Percentiles rank a stretch among this genome's conserved stretches.
Evolutionary conservation across 345 rosid genomes (phyloP).

Genomic region (Euphorbia tirucalli): DNA sequence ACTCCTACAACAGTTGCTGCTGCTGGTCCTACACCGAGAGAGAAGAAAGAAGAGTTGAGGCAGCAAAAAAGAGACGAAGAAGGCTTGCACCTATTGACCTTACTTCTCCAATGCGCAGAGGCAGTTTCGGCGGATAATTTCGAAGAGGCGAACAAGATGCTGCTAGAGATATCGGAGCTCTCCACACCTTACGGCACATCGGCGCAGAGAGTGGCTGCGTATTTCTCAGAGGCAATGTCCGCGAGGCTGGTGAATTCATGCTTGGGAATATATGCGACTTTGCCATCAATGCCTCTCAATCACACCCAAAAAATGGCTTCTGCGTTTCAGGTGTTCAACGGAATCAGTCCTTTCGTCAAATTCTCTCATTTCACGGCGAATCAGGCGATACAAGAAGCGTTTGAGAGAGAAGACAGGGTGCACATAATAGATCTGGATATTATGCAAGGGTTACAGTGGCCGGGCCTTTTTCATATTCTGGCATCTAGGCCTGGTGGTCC

Average conservation of each 20-base stretch:
- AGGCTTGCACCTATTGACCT: constrained; percentile 85
- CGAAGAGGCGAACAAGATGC: constrained; percentile 88
- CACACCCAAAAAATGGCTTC: constrained; percentile 78
- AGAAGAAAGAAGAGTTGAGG: constrained; percentile 67
- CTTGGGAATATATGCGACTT: constrained; percentile 70
- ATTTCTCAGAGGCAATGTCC: constrained; percentile 97
- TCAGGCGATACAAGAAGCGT: constrained; percentile 96
- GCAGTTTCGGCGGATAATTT: constrained; percentile 86
- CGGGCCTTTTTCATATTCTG: constrained; percentile 87
- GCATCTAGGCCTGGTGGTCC: constrained; percentile 95
- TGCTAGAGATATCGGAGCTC: constrained; percentile 81
- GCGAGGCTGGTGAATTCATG: constrained; percentile 87
- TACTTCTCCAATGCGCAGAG: constrained; percentile 94
- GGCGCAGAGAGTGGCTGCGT: constrained; percentile 96
- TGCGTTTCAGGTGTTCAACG: constrained; percentile 97
- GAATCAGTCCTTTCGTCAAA: constrained; percentile 92
- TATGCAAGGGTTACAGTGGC: constrained; percentile 99
- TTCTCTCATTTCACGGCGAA: constrained; percentile 98
- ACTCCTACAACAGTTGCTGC: constrained; percentile 29
- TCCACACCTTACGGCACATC: constrained; percentile 95
- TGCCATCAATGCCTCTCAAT: constrained; percentile 57
- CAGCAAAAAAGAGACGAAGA: constrained; percentile 85
- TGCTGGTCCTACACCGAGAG: constrained; percentile 26
- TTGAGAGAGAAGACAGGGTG: constrained; percentile 87
- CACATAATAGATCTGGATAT: constrained; percentile 94